phyloP scores from a whole-genome alignment of 2,329 filamentous ascomycete genomes.

The Xylariaceae sp. region DNA sequence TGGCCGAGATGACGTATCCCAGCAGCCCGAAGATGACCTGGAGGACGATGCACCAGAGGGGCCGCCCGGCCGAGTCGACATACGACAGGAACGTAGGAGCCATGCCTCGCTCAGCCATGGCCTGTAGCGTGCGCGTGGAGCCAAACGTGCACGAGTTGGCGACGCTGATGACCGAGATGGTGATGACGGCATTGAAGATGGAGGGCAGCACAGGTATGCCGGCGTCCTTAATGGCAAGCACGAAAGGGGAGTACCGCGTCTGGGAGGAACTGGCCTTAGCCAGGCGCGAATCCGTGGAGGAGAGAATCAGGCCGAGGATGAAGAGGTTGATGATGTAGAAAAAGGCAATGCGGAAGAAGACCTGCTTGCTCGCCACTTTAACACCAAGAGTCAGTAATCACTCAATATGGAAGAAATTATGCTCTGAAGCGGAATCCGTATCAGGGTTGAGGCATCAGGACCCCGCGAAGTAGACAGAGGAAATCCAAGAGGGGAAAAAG shows the following conservation, averaged over 20 bases:
- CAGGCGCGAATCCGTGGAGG: conserved; percentile 33
- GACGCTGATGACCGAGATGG: conserved; percentile 43
- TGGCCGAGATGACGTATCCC: conserved; percentile 47
- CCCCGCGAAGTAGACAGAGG: too few relatives aligned
- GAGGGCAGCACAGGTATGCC: conserved; percentile 42
- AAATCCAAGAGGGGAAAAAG: too few relatives aligned
- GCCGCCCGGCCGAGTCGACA: conserved; percentile 54
- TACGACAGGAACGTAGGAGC: conserved; percentile 51
- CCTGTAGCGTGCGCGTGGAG: conserved; percentile 43
- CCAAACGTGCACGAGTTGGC: conserved; percentile 45
- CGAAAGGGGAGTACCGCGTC: conserved; percentile 42
- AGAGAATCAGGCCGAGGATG: conserved; percentile 43
- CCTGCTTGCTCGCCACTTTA: conserved; percentile 44
- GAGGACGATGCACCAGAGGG: conserved; percentile 45
- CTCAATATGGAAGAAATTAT: too few relatives aligned
- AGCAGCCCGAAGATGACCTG: conserved; percentile 51
- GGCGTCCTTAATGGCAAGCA: conserved; percentile 42
- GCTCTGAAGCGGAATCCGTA: too few relatives aligned
- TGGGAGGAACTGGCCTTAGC: conserved; percentile 30
- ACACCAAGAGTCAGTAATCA: too few relatives aligned
- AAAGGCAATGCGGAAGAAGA: conserved; percentile 46
- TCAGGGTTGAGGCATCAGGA: too few relatives aligned
- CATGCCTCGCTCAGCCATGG: conserved; percentile 40
- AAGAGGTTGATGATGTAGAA: conserved; percentile 47
- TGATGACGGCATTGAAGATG: conserved; percentile 47